A percentile compares a stretch with the other conserved stretches of the same genome.
Conservation (phyloP, 2,329 filamentous ascomycete species). For the Plenodomus biglobosus region DNA sequence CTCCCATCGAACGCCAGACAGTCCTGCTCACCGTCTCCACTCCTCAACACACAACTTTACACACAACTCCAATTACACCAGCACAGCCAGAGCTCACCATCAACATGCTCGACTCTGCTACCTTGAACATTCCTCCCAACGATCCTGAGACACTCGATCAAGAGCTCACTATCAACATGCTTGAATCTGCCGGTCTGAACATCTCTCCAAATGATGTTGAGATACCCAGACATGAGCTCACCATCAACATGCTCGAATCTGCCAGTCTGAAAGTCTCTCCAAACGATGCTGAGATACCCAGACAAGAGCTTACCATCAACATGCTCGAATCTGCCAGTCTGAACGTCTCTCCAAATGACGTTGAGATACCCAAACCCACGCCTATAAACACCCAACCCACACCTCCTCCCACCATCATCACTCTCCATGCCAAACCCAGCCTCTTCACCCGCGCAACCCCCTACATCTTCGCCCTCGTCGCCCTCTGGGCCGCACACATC, state of each 20-base stretch:
- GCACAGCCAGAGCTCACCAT: neutral
- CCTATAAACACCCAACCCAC: neutral
- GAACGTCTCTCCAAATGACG: neutral
- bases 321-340: neutral
- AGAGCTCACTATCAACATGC: neutral
- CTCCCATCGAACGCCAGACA: neutral
- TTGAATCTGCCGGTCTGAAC: neutral
- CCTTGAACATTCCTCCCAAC: neutral
- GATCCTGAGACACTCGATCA: neutral
- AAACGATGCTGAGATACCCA: neutral
- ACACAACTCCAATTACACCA: neutral
- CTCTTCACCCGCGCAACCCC: neutral
- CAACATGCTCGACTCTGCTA: neutral
- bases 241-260: neutral
- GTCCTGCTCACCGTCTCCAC: neutral
- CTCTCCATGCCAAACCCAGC: no score
- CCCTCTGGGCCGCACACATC: conserved; percentile 6
- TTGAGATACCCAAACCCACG: neutral
- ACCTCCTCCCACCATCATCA: no score
- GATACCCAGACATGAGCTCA: neutral
- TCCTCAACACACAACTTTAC: neutral
- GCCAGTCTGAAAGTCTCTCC: neutral
- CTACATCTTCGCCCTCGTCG: conserved; percentile 1
- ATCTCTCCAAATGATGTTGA: neutral
- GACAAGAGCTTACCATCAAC: neutral